Conservation (phyloP, 345 rosid species). For the Ceriops decandra region DNA sequence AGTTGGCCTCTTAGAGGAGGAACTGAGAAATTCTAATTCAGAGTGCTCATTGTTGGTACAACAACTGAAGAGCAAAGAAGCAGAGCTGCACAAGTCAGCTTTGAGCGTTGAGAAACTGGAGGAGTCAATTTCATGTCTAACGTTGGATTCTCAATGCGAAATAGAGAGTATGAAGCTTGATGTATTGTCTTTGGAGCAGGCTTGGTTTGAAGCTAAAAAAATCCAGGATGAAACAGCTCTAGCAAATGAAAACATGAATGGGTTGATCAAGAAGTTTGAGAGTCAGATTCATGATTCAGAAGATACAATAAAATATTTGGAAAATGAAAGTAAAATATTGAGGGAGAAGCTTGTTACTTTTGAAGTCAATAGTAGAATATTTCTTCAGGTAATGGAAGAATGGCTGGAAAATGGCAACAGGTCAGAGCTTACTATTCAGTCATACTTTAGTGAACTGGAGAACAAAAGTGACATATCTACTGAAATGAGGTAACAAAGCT, state of each 20-base stretch:
- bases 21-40: conserved; percentile 48
- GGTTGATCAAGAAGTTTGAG: conserved; percentile 46
- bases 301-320: conserved; percentile 32
- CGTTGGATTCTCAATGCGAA: conserved; percentile 74
- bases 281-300: conserved; percentile 40
- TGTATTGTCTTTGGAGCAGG: conserved; percentile 53
- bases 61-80: conserved; percentile 59
- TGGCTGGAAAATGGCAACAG: conserved; percentile 32
- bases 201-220: conserved; percentile 48
- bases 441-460: conserved; percentile 23
- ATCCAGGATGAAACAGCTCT: conserved; percentile 43
- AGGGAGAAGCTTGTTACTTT: conserved; percentile 37
- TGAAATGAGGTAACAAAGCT: conserved; percentile 26
- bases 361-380: conserved; percentile 31
- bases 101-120: conserved; percentile 60
- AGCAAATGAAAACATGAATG: conserved; percentile 45
- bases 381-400: conserved; percentile 36
- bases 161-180: conserved; percentile 85
- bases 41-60: conserved; percentile 43
- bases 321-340: conserved; percentile 50
- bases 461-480: conserved; percentile 21
- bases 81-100: conserved; percentile 47
- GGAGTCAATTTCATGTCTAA: conserved; percentile 52
- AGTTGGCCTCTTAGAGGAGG: conserved; percentile 42
- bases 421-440: conserved; percentile 19